These are phyloP conservation scores for Penicillium sp. DNA, from an alignment of 2,329 filamentous ascomycete species.

Conservation along the genomic window DNA sequence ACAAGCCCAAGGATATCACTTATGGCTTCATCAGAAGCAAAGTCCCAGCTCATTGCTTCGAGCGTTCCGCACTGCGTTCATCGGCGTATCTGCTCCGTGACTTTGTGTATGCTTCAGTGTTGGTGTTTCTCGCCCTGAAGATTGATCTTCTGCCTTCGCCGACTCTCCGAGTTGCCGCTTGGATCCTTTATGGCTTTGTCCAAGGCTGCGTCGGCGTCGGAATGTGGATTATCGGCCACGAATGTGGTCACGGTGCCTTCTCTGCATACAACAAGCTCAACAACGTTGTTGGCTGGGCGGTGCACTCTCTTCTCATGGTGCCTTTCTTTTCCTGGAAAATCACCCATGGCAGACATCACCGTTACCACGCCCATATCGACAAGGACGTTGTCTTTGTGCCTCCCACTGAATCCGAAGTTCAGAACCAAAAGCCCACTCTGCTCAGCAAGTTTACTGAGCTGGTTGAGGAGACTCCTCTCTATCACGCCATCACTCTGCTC, in stretches of 20 bases:
- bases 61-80: conserved; percentile 14
- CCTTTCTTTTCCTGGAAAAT: conserved; percentile 73
- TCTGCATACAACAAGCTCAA: conserved; percentile 57
- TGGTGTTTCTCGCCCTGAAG: conserved; percentile 16
- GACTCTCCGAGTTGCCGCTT: conserved; percentile 10
- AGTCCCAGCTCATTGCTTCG: conserved; percentile 19
- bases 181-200: conserved; percentile 16
- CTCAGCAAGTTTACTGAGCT: conserved; percentile 49
- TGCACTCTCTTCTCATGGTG: conserved; percentile 64
- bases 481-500: conserved; percentile 52
- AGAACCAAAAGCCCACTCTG: conserved; percentile 41
- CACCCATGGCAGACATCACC: conserved; percentile 67
- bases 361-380: conserved; percentile 64
- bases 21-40: conserved; percentile 17
- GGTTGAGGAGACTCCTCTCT: conserved; percentile 59
- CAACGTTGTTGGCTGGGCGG: conserved; percentile 59
- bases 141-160: conserved; percentile 15
- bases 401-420: conserved; percentile 35
- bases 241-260: conserved; percentile 68
- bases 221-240: conserved; percentile 48
- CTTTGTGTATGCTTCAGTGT: conserved; percentile 12
- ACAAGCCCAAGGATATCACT: conserved; percentile 13
- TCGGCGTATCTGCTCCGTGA: conserved; percentile 19
- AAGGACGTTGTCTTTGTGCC: conserved; percentile 66
- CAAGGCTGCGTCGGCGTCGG: conserved; percentile 21